A percentile compares a stretch with the other conserved stretches of the same genome.
Evolutionary conservation across 805 yeast genomes (phyloP).

Genomic region (Kodamaea nitidulidarum): DNA sequence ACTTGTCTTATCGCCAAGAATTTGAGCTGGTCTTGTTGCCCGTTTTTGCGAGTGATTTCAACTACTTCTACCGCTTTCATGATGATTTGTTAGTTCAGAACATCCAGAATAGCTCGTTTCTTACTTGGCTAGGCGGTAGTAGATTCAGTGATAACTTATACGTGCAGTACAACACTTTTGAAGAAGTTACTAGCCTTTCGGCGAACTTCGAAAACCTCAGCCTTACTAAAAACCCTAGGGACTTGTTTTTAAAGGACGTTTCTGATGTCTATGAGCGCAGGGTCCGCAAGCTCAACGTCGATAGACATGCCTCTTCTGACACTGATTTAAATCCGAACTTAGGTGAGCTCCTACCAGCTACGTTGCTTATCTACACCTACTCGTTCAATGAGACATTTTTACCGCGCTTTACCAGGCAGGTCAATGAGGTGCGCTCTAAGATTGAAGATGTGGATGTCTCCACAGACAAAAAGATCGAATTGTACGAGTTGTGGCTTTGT

Average conservation of each 20-base stretch:
- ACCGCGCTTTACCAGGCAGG: slow-evolving; percentile 14
- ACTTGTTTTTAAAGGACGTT: slow-evolving; percentile 17
- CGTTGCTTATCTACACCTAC: slow-evolving; percentile 13
- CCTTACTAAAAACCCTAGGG: slow-evolving; percentile 7
- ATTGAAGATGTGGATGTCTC: slow-evolving; percentile 14
- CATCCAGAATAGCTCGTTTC: slow-evolving; percentile 24
- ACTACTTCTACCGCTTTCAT: slow-evolving; percentile 18
- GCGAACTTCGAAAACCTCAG: slow-evolving; percentile 9
- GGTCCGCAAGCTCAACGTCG: slow-evolving; percentile 7
- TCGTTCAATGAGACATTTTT: slow-evolving; percentile 16
- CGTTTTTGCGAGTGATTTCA: slow-evolving; percentile 21
- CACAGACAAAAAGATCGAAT: slow-evolving; percentile 15
- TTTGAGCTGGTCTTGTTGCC: slow-evolving; percentile 20
- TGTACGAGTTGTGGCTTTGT: slow-evolving; percentile 34
- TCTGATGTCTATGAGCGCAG: slow-evolving; percentile 13
- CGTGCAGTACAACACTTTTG: slow-evolving; percentile 12
- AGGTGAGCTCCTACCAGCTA: slow-evolving; percentile 18
- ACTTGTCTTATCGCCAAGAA: slow-evolving; percentile 11
- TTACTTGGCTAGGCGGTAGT: slow-evolving; percentile 29
- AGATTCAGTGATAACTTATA: slow-evolving; percentile 17
- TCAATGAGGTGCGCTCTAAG: slow-evolving; percentile 8
- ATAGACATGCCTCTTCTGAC: neutral
- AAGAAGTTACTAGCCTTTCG: slow-evolving; percentile 14
- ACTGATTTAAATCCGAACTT: slow-evolving; percentile 12
- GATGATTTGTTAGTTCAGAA: slow-evolving; percentile 16